Conservation (phyloP, 768 basidiomycete species). For the Coprinopsis sp. region DNA sequence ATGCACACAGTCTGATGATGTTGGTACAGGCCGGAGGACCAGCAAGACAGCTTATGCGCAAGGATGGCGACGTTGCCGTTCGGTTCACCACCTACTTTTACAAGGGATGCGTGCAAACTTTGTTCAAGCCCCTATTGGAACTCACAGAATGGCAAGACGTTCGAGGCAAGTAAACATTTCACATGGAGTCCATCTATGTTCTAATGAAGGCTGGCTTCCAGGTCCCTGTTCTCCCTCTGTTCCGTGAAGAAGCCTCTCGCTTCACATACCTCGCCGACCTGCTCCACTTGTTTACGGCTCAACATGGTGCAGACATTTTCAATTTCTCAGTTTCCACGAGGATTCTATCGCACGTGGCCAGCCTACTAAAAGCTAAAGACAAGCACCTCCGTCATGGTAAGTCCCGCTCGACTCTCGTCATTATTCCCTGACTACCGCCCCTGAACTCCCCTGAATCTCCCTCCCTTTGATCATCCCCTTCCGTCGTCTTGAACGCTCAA, state of each 20-base stretch:
- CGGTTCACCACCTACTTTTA: conserved; percentile 93
- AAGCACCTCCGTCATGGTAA: conserved; percentile 90
- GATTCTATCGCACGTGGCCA: conserved; percentile 68
- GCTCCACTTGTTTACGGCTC: conserved; percentile 79
- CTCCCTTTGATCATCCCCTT: no score
- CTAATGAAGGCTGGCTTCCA: conserved; percentile 21
- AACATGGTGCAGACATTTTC: conserved; percentile 90
- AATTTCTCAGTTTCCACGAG: conserved; percentile 83
- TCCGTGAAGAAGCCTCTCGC: conserved; percentile 76
- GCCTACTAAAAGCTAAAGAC: conserved; percentile 75
- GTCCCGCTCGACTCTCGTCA: no score
- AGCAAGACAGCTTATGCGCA: conserved; percentile 40
- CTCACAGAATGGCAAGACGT: conserved; percentile 59
- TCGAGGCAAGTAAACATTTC: conserved; percentile 22
- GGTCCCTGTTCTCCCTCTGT: conserved; percentile 51
- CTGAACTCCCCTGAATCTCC: no score
- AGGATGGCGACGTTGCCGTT: conserved; percentile 84
- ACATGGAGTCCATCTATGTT: background rate
- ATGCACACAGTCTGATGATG: no score
- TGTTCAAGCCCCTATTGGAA: conserved; percentile 76
- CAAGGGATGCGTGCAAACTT: conserved; percentile 68
- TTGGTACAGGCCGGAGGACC: conserved; percentile 32
- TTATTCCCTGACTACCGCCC: background rate
- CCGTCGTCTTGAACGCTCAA: no score
- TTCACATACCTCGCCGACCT: conserved; percentile 89